These are phyloP conservation scores for Tanacetum coccineum DNA, from an alignment of 129 eudicot species.

Conservation along the genomic window DNA sequence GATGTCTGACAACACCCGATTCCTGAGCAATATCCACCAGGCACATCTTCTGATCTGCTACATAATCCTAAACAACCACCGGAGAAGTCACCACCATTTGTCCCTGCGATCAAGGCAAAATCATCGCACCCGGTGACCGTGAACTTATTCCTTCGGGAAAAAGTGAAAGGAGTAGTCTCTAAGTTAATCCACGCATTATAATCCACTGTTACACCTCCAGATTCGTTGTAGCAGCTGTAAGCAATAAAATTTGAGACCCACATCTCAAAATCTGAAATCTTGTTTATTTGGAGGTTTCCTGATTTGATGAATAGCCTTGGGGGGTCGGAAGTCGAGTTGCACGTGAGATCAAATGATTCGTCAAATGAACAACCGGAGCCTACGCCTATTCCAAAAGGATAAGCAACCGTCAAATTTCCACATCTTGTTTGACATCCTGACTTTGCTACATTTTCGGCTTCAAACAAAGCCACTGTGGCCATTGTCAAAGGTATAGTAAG, in stretches of 20 bases:
- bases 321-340: slow-evolving; percentile 32
- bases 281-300: slow-evolving; percentile 16
- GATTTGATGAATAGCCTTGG: slow-evolving; percentile 23
- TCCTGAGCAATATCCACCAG: neutral
- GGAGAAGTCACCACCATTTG: neutral
- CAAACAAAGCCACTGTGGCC: neutral
- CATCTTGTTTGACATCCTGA: slow-evolving; percentile 33
- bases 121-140: slow-evolving; percentile 13
- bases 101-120: neutral
- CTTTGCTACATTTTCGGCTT: slow-evolving; percentile 13
- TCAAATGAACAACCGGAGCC: slow-evolving; percentile 25
- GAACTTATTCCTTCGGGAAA: slow-evolving; percentile 4
- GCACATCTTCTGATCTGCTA: neutral
- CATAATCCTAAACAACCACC: slow-evolving; percentile 9
- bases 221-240: slow-evolving; percentile 17
- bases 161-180: slow-evolving; percentile 11
- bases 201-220: neutral
- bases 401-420: slow-evolving; percentile 34
- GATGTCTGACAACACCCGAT: slow-evolving; percentile 11
- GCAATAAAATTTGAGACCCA: slow-evolving; percentile 15
- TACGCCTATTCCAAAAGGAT: slow-evolving; percentile 35
- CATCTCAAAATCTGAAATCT: slow-evolving; percentile 25
- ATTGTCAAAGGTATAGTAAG: no score
- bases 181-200: neutral
- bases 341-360: slow-evolving; percentile 24